Conservation (phyloP, 441 rosid species). For the Dalechampia spathulata region DNA sequence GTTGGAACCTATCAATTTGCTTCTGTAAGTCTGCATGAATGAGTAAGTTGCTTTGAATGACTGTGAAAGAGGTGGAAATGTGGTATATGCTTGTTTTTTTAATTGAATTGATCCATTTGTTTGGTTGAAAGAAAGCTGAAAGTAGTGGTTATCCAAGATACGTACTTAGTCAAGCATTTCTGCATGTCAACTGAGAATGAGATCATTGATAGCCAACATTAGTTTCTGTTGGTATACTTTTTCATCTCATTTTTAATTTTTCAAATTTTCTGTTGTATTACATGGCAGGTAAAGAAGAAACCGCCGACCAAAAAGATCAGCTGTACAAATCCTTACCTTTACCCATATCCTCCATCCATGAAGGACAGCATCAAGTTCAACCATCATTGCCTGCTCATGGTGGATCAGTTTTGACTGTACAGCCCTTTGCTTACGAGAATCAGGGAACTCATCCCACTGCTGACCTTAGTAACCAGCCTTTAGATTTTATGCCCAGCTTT, state of each 20-base stretch:
- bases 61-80: background rate
- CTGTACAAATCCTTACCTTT: slow-evolving; percentile 26
- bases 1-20: background rate
- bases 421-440: slow-evolving; percentile 50
- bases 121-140: background rate
- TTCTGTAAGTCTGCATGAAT: background rate
- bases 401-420: slow-evolving; percentile 38
- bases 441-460: slow-evolving; percentile 40
- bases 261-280: slow-evolving; percentile 20
- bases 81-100: background rate
- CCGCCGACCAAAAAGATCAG: slow-evolving; percentile 29
- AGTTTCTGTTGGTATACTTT: slow-evolving; percentile 2
- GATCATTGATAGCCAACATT: slow-evolving; percentile 8
- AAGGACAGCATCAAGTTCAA: slow-evolving; percentile 37
- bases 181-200: slow-evolving; percentile 6
- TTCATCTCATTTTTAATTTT: background rate
- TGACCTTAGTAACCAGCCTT: slow-evolving; percentile 61
- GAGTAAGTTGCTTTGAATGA: background rate
- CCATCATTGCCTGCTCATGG: slow-evolving; percentile 34
- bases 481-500: slow-evolving; percentile 60
- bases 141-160: background rate
- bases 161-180: background rate
- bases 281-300: slow-evolving; percentile 43
- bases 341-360: slow-evolving; percentile 39
- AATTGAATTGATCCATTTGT: no score